Evolutionary conservation across 441 rosid genomes (phyloP).

Genomic region (Flueggea neowawraea): DNA sequence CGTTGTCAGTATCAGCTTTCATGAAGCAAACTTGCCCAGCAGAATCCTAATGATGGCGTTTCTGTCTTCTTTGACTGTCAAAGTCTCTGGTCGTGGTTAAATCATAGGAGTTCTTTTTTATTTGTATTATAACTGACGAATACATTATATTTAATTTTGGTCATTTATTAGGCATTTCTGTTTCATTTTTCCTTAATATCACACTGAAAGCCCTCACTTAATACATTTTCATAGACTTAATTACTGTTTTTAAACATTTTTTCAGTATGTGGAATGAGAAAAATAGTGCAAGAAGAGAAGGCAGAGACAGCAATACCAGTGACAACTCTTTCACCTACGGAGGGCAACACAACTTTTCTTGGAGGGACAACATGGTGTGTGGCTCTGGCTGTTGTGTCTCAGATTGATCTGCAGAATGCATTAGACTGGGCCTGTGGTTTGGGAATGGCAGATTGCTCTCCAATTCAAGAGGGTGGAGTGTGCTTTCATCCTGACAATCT

Average conservation of each 20-base stretch:
- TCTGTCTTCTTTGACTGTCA: neutral
- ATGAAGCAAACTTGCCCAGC: neutral
- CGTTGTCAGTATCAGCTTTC: too few relatives aligned
- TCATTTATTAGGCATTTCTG: too few relatives aligned
- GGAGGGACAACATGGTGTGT: constrained; percentile 88
- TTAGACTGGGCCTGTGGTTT: constrained; percentile 86
- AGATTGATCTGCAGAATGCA: constrained; percentile 63
- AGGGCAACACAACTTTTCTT: constrained; percentile 82
- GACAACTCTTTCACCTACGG: constrained; percentile 60
- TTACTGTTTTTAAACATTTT: neutral
- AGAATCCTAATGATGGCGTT: neutral
- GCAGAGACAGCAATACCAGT: constrained; percentile 39
- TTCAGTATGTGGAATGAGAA: constrained; percentile 17
- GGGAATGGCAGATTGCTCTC: constrained; percentile 71
- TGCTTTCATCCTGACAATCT: constrained; percentile 70
- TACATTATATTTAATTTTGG: too few relatives aligned
- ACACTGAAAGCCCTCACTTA: too few relatives aligned
- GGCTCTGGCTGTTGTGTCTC: constrained; percentile 57
- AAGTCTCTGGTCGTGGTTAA: too few relatives aligned
- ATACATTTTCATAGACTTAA: neutral
- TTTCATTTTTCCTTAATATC: too few relatives aligned
- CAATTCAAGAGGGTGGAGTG: constrained; percentile 58
- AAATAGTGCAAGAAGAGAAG: constrained; percentile 39
- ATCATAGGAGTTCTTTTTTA: too few relatives aligned
- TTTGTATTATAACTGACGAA: too few relatives aligned